Conservation (phyloP, 2,329 filamentous ascomycete genomes). For the Emericellopsis cladophorae region DNA sequence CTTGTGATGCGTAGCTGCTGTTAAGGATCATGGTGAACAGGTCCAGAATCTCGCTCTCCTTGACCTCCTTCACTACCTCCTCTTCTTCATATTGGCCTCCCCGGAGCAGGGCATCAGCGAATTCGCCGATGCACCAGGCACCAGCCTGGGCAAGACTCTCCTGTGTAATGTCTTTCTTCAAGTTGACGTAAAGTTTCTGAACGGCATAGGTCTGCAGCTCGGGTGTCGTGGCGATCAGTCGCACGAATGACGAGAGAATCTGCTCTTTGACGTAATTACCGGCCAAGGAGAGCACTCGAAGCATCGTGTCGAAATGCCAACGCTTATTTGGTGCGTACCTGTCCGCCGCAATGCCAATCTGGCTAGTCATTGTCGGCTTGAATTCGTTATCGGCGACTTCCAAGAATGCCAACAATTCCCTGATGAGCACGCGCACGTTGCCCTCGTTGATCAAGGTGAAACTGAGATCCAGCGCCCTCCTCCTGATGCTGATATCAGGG, state of each 20-base stretch:
- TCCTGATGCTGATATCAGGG: slow-evolving; percentile 93
- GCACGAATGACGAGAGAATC: slow-evolving; percentile 91
- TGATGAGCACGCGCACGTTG: slow-evolving; percentile 86
- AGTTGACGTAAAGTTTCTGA: slow-evolving; percentile 79
- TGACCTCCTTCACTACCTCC: slow-evolving; percentile 68
- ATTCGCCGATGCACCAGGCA: slow-evolving; percentile 97
- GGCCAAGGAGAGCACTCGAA: slow-evolving; percentile 82
- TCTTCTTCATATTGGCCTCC: slow-evolving; percentile 92
- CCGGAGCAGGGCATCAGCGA: slow-evolving; percentile 76
- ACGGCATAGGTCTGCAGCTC: slow-evolving; percentile 94
- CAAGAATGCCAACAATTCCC: slow-evolving; percentile 87
- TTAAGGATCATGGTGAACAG: slow-evolving; percentile 86
- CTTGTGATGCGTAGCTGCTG: slow-evolving; percentile 86
- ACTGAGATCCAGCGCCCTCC: slow-evolving; percentile 90
- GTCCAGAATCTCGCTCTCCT: slow-evolving; percentile 82
- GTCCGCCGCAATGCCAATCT: slow-evolving; percentile 95
- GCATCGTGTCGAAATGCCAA: slow-evolving; percentile 97
- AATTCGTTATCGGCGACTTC: slow-evolving; percentile 98
- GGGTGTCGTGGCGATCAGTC: slow-evolving; percentile 85
- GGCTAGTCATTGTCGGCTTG: slow-evolving; percentile 95
- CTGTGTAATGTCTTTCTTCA: slow-evolving; percentile 96
- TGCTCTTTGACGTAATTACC: slow-evolving; percentile 97
- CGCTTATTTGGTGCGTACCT: slow-evolving; percentile 92
- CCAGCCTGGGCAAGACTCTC: slow-evolving; percentile 88
- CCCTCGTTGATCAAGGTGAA: slow-evolving; percentile 96